Evolutionary conservation across 495 filamentous ascomycete species (phyloP), one percentile per base, ranked within the genome.

Genomic region (Entonaema liquescens): DNA sequence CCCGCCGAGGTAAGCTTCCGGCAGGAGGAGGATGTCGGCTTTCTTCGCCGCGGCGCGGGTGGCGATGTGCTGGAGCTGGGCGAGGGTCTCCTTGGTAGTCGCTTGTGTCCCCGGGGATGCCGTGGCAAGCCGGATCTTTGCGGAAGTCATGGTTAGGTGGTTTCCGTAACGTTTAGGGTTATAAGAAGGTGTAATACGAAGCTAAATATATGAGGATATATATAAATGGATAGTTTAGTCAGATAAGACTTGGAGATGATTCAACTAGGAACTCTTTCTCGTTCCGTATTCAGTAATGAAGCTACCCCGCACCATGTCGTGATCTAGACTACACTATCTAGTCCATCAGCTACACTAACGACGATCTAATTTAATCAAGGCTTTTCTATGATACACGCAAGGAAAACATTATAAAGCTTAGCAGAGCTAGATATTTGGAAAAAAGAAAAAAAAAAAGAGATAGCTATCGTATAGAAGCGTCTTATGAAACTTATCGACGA

Each of bases 1-100:
- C 8, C 95, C 95, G 19, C 95, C 95, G 0, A 98, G 85, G 77
- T 93, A 98, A 26, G 95, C 95, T 82, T 98, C 95, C 0, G 95
- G 95, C 71, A 97, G 95, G 44, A 98, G 88, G 17, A 98, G 80
- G 56, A 98, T 85, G 74, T 95, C 86, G 26, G 92, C 85, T 29
- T 86, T 84, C n/a, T 81, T 75, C 1, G 61, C 59, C 0, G 84
- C 81, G 4, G 91, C 91, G 2, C 70, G 62, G 1, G 63, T 64
- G 28, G 89, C 86, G 19, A 89, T 87, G 11, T 75, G 65, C 52
- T 86, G 80, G 17, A 97, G 87, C 11, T 89, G 85, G 8, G 75
- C 55, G 54, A 98, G 88, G 2, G 94, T 97, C 31, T 84, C 82
- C 7, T 82, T 23, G 7, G 89, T 87, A 11, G 89, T 89, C 33